phyloP scores from a whole-genome alignment of 1,139 yeast genomes.

The Kodamaea ohmeri region DNA sequence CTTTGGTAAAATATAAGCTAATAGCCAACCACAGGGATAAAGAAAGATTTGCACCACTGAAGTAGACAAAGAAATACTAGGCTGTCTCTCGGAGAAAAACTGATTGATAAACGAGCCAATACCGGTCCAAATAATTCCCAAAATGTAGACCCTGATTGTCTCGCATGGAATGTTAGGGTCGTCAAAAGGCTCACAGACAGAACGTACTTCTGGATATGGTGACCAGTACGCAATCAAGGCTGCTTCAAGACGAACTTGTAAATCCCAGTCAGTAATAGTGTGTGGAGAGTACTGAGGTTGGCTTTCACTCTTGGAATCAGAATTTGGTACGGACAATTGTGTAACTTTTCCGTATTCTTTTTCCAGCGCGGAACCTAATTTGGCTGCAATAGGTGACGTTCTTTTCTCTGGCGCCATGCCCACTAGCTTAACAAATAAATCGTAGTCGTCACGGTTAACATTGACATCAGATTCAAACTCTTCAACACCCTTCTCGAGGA shows the following conservation, averaged over 20 bases:
- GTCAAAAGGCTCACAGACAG: constrained; percentile 53
- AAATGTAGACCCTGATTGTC: constrained; percentile 53
- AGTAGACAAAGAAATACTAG: constrained; percentile 43
- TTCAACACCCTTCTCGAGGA: constrained; percentile 18
- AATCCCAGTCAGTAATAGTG: constrained; percentile 15
- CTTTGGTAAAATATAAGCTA: constrained; percentile 24
- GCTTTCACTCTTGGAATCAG: not conserved
- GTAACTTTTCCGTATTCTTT: not conserved
- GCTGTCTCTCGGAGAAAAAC: constrained; percentile 56
- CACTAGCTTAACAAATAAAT: constrained; percentile 15
- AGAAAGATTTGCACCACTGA: constrained; percentile 56
- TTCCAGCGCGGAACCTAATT: constrained; percentile 6
- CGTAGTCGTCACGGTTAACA: constrained; percentile 18
- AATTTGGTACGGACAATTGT: constrained; percentile 1
- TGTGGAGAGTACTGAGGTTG: constrained; percentile 3
- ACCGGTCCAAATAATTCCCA: constrained; percentile 55
- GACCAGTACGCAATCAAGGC: constrained; percentile 48
- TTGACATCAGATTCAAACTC: constrained; percentile 26
- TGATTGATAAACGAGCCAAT: constrained; percentile 57
- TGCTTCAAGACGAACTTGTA: constrained; percentile 20
- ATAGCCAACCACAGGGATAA: constrained; percentile 51
- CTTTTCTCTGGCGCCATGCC: constrained; percentile 6
- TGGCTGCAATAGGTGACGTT: not conserved
- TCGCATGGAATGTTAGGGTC: constrained; percentile 50
- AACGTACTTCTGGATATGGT: constrained; percentile 64